Percentiles rank a stretch among this genome's conserved stretches.
Evolutionary conservation across 2,329 filamentous ascomycete species (phyloP).

Genomic region (Fusarium sp.): DNA sequence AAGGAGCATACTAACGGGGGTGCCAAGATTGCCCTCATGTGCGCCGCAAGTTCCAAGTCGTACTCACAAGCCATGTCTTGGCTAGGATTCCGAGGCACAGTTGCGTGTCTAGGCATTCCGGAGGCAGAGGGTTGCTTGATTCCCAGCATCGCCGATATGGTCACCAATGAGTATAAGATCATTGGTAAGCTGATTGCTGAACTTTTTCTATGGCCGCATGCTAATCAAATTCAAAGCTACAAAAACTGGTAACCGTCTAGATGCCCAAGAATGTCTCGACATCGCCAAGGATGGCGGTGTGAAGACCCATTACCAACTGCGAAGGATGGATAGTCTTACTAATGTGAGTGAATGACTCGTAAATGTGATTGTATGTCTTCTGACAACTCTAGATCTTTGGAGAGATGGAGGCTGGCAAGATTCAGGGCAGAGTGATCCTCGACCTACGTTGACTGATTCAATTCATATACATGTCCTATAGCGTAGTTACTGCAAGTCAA

Average conservation of each 20-base stretch:
- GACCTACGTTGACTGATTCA: conserved; percentile 7
- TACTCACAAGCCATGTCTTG: conserved; percentile 45
- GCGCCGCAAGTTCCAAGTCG: conserved; percentile 39
- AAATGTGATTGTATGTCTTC: background rate
- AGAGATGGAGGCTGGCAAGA: conserved; percentile 17
- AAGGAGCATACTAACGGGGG: conserved; percentile 35
- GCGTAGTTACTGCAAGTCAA: background rate
- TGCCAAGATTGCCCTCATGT: conserved; percentile 41
- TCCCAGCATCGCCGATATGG: conserved; percentile 10
- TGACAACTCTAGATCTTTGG: conserved; percentile 5
- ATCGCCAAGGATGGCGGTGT: conserved; percentile 11
- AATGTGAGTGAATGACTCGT: background rate
- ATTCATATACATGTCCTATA: background rate
- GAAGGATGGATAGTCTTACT: conserved; percentile 14
- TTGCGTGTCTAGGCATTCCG: conserved; percentile 48
- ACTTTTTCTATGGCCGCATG: too few relatives aligned
- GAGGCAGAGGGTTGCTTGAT: conserved; percentile 7
- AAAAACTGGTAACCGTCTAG: conserved; percentile 19
- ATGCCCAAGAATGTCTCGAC: conserved; percentile 19
- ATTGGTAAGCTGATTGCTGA: background rate
- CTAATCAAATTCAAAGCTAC: conserved; percentile 2
- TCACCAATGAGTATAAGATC: conserved; percentile 12
- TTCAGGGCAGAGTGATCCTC: conserved; percentile 17
- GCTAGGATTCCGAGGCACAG: conserved; percentile 47
- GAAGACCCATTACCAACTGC: conserved; percentile 13